Conservation (phyloP, 768 basidiomycete genomes). For the Stropharia rugosoannulata region DNA sequence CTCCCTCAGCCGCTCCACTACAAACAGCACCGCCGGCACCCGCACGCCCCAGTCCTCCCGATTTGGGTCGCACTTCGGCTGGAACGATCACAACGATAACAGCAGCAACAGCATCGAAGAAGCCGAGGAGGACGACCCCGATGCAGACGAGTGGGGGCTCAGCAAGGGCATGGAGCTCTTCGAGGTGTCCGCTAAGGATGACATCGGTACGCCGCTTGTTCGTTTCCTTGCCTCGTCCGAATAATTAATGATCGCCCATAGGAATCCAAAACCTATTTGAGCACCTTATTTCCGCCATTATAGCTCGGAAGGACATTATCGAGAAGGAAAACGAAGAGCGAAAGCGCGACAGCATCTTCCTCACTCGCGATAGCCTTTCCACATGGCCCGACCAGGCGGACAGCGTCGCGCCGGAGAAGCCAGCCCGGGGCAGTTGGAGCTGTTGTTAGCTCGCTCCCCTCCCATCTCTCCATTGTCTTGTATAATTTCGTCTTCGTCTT, state of each 20-base stretch:
- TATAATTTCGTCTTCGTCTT: slow-evolving; percentile 14
- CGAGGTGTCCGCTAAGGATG: slow-evolving; percentile 91
- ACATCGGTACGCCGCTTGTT: slow-evolving; percentile 55
- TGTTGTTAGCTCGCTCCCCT: slow-evolving; percentile 53
- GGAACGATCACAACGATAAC: slow-evolving; percentile 56
- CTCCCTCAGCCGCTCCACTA: slow-evolving; percentile 48
- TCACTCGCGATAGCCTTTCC: slow-evolving; percentile 62
- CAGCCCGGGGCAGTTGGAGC: slow-evolving; percentile 59
- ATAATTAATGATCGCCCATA: slow-evolving; percentile 25
- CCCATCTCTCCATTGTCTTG: slow-evolving; percentile 9
- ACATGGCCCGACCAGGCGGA: slow-evolving; percentile 81
- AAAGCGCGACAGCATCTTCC: slow-evolving; percentile 81
- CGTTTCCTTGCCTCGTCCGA: slow-evolving; percentile 10
- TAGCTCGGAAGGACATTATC: slow-evolving; percentile 73
- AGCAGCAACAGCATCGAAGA: slow-evolving; percentile 69
- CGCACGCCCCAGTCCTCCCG: slow-evolving; percentile 55
- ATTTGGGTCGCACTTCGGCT: slow-evolving; percentile 58
- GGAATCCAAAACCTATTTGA: slow-evolving; percentile 83
- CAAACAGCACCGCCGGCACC: slow-evolving; percentile 39
- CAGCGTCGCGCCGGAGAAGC: slow-evolving; percentile 63
- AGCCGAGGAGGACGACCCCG: slow-evolving; percentile 60
- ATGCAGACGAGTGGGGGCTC: slow-evolving; percentile 72
- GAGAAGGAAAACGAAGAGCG: slow-evolving; percentile 79
- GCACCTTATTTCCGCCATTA: slow-evolving; percentile 77
- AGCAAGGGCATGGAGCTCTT: slow-evolving; percentile 85